Conservation (phyloP, 2,329 filamentous ascomycete species). For the Cordyceps fumosorosea region DNA sequence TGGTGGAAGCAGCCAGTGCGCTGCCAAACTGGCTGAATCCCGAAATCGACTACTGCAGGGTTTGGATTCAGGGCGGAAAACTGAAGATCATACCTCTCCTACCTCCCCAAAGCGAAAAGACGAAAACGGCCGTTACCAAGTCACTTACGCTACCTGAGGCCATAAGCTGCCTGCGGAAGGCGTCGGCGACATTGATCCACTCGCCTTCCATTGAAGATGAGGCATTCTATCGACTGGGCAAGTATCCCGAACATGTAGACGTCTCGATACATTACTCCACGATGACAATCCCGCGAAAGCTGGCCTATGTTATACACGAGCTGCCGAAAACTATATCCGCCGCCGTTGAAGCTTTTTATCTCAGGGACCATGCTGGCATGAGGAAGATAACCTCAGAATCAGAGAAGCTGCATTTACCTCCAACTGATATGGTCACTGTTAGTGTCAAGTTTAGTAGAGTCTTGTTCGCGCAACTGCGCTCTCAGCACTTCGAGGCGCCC, state of each 20-base stretch:
- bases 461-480: conserved; percentile 82
- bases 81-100: conserved; percentile 69
- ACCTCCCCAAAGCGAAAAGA: conserved; percentile 38
- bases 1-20: conserved; percentile 86
- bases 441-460: conserved; percentile 82
- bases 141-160: conserved; percentile 59
- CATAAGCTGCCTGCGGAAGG: conserved; percentile 49
- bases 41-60: conserved; percentile 77
- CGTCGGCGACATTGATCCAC: conserved; percentile 55
- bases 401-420: conserved; percentile 57
- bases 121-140: conserved; percentile 24
- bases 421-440: conserved; percentile 70
- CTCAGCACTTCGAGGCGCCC: conserved; percentile 71
- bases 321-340: conserved; percentile 72
- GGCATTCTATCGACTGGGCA: conserved; percentile 80
- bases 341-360: conserved; percentile 85
- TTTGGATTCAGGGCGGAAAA: conserved; percentile 79
- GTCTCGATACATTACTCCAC: conserved; percentile 70
- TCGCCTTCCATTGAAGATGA: conserved; percentile 75
- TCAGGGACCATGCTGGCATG: conserved; percentile 73
- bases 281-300: conserved; percentile 69
- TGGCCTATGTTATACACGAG: conserved; percentile 72
- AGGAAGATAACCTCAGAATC: conserved; percentile 57
- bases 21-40: conserved; percentile 88
- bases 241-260: conserved; percentile 71